Base-by-base conservation (phyloP, 2,329 filamentous ascomycete species). In the Fusarium circinatum region DNA sequence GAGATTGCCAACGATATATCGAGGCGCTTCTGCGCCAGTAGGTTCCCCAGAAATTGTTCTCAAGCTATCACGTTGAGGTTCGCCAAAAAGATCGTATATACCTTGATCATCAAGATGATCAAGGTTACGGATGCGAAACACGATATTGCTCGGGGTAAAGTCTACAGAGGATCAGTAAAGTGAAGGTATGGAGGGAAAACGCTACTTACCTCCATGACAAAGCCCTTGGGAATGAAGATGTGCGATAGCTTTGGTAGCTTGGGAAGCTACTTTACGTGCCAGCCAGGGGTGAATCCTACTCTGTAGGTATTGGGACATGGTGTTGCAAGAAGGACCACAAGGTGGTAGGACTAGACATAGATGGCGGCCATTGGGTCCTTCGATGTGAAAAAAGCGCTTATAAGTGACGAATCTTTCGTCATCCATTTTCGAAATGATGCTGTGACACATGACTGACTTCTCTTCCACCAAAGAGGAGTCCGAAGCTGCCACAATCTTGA, bases 71-170 rank as follows among this genome's bases (percentile, higher is more conserved):
- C 24, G 55, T 11, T 20, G 36, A 17, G 64, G 64, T 1, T 51
- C 22, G 1, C 51, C 51, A 22, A 67, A 24, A 26, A 63, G 38
- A 12, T 2, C 6, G 20, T 67, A 52, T 13, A 67, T 57, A 13
- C 18, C 51, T 57, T 52, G 30, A n/a, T 63, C 44, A n/a, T 67
- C 59, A 2, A 41, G 18, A 11, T 51, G 64, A 39, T 67, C n/a
- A 3, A 67, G 44, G 18, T 57, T 51, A 24, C 22, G 59, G 6
- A 51, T 49, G 14, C 51, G 51, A 26, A 67, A 63, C 0, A 62
- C 17, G 6, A 66, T 26, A 6, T 66, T 66, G 3, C 38, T 56
- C 6, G 63, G 58, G 10, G 49, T 51, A 24, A 57, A 5, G 18
- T 66, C 58, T 66, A 30, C 7, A 17, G 7, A 22, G 3, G 1